Conservation (phyloP, 2,329 filamentous ascomycete species). For the Fusarium oxysporum region DNA sequence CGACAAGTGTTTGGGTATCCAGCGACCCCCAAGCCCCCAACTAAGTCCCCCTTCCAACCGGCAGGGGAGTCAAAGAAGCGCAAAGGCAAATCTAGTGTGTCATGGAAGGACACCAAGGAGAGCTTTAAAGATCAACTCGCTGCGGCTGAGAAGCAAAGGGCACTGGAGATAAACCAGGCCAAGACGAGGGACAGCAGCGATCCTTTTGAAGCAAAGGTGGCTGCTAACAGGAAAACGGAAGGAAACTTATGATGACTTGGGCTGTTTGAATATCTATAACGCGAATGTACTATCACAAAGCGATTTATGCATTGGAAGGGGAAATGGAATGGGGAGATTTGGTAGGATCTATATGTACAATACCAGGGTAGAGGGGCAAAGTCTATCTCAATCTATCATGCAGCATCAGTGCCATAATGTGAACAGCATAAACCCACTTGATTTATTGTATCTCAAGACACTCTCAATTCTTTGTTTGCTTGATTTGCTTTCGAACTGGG, state of each 20-base stretch:
- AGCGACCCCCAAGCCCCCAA: conserved; percentile 31
- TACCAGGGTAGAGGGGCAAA: conserved; percentile 21
- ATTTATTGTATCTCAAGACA: background rate
- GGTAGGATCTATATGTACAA: conserved; percentile 25
- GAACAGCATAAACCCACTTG: background rate
- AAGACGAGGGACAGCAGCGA: conserved; percentile 13
- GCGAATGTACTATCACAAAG: conserved; percentile 37
- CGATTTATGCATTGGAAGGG: conserved; percentile 21
- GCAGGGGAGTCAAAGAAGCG: background rate
- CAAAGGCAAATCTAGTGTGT: conserved; percentile 1
- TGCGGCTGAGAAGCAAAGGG: conserved; percentile 13
- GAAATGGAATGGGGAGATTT: conserved; percentile 3
- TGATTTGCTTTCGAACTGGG: background rate
- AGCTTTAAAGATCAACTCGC: conserved; percentile 22
- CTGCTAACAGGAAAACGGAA: conserved; percentile 3
- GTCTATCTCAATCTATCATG: conserved; percentile 11
- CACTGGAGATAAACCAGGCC: conserved; percentile 11
- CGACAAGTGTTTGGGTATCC: conserved; percentile 45
- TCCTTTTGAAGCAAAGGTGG: conserved; percentile 22
- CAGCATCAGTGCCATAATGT: background rate
- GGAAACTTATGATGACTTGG: conserved; percentile 11
- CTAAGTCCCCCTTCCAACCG: conserved; percentile 33
- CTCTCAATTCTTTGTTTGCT: background rate
- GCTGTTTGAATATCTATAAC: conserved; percentile 27
- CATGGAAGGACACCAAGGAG: conserved; percentile 11